phyloP scores from a whole-genome alignment of 2,329 filamentous ascomycete genomes.

The Sarocladium brachiariae region DNA sequence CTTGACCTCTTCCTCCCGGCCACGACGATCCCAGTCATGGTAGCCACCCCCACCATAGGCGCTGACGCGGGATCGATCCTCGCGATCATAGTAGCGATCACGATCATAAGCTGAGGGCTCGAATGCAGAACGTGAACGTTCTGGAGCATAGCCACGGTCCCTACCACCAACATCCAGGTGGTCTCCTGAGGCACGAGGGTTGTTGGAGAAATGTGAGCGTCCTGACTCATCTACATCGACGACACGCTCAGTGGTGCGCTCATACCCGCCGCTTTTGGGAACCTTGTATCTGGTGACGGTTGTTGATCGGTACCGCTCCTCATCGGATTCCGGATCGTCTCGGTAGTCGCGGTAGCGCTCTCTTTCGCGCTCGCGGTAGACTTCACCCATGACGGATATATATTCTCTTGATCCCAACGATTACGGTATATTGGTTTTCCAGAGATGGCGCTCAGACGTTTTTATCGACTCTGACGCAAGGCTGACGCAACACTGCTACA shows the following conservation, averaged over 20 bases:
- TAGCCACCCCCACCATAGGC: conserved; percentile 24
- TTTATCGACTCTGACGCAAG: too few relatives aligned
- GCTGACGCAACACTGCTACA: not conserved
- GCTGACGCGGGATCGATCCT: conserved; percentile 22
- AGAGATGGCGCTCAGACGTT: too few relatives aligned
- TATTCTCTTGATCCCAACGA: not conserved
- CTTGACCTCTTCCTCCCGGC: conserved; percentile 43
- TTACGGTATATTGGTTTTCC: conserved; percentile 33
- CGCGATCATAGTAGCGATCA: conserved; percentile 15
- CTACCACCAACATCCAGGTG: conserved; percentile 31
- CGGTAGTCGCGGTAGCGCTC: conserved; percentile 16
- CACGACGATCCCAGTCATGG: conserved; percentile 24
- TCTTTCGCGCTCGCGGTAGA: conserved; percentile 26
- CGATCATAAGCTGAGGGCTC: conserved; percentile 18
- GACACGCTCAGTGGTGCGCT: conserved; percentile 27
- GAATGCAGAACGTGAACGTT: conserved; percentile 15
- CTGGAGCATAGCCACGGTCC: conserved; percentile 23
- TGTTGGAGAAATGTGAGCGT: conserved; percentile 35
- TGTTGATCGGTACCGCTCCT: conserved; percentile 38
- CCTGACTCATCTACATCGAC: conserved; percentile 40
- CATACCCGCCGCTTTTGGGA: conserved; percentile 33
- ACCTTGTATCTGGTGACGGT: conserved; percentile 50
- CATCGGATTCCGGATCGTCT: conserved; percentile 30
- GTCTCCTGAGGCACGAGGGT: conserved; percentile 33
- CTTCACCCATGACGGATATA: conserved; percentile 25